These are phyloP conservation scores for Acacia confusa DNA, from an alignment of 306 rosid species.

Conservation along the genomic window DNA sequence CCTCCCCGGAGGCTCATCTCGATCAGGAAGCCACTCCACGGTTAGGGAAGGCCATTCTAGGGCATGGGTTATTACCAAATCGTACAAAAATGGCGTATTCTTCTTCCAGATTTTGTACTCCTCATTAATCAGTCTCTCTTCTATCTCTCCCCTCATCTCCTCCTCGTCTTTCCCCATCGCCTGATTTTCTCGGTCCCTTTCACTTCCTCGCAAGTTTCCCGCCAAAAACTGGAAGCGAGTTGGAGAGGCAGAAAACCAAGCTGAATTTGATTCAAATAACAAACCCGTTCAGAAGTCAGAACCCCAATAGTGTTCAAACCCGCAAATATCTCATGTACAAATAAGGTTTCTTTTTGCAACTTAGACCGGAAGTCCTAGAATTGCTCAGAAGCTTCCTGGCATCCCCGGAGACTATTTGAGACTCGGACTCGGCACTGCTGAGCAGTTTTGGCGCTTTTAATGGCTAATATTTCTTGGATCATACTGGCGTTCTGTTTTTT, in stretches of 20 bases:
- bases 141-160: slow-evolving; percentile 74
- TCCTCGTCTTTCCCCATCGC: slow-evolving; percentile 68
- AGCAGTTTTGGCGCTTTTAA: not conserved
- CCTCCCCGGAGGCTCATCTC: slow-evolving; percentile 70
- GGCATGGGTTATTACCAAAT: slow-evolving; percentile 73
- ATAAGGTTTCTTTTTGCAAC: too few species aligned
- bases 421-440: not conserved
- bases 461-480: too few species aligned
- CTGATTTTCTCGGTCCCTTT: not conserved
- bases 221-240: not conserved
- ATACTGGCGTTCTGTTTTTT: too few species aligned
- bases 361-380: not conserved
- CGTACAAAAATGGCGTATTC: slow-evolving; percentile 70
- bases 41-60: slow-evolving; percentile 98
- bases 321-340: not conserved
- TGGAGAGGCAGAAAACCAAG: not conserved
- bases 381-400: not conserved
- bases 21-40: slow-evolving; percentile 77
- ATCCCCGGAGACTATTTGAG: not conserved
- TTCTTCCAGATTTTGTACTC: slow-evolving; percentile 87
- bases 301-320: not conserved
- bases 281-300: not conserved
- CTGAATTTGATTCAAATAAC: not conserved
- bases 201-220: not conserved
- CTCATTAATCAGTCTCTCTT: slow-evolving; percentile 71